These are phyloP conservation scores for Neurospora sp. DNA, from an alignment of 495 filamentous ascomycete species.

Conservation along the genomic window DNA sequence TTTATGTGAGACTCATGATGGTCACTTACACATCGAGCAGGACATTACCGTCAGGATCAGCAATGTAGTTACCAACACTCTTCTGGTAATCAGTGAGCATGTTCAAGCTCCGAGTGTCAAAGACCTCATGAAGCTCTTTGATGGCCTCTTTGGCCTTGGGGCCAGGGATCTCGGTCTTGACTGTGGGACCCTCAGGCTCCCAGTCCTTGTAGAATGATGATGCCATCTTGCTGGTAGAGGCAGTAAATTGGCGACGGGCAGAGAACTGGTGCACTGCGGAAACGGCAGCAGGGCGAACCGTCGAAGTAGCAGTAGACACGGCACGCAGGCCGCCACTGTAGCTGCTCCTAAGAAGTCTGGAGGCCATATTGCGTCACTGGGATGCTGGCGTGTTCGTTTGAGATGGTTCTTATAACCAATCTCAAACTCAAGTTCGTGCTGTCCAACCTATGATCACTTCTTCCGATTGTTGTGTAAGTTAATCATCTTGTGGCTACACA, in stretches of 20 bases:
- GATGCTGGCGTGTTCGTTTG: background rate
- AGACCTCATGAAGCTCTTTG: constrained; percentile 62
- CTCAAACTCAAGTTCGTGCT: background rate
- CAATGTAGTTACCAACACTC: constrained; percentile 68
- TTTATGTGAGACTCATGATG: background rate
- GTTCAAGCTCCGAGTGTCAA: constrained; percentile 88
- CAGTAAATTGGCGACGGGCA: constrained; percentile 17
- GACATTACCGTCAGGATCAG: constrained; percentile 79
- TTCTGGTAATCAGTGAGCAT: constrained; percentile 78
- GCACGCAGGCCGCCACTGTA: background rate
- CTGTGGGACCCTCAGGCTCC: constrained; percentile 65
- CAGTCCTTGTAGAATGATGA: constrained; percentile 48
- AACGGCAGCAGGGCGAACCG: background rate
- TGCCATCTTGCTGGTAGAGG: constrained; percentile 25
- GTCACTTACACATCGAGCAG: constrained; percentile 64
- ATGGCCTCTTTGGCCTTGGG: constrained; percentile 62
- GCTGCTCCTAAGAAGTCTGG: background rate
- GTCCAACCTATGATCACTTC: background rate
- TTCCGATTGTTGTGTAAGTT: background rate
- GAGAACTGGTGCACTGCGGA: background rate
- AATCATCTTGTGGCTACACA: background rate
- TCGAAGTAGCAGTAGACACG: background rate
- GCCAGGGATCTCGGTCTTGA: constrained; percentile 77
- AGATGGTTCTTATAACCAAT: background rate
- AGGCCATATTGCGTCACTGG: background rate